Evolutionary conservation across 225 moss, liverwort and hornwort genomes (phyloP).

Genomic region (Sphagnum tenellum): DNA sequence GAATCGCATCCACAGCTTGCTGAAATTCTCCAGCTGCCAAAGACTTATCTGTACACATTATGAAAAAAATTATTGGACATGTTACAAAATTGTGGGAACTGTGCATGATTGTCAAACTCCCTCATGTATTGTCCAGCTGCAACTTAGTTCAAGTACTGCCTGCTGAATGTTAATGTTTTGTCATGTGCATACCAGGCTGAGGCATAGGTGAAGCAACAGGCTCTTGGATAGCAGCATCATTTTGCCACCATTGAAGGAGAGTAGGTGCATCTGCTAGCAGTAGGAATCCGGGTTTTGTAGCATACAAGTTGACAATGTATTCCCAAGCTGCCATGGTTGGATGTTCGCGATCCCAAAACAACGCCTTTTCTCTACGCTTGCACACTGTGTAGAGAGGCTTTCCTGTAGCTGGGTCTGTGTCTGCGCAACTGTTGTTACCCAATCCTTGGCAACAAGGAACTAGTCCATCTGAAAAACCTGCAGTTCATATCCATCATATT

Average conservation of each 20-base stretch:
- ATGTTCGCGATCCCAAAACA: conserved; percentile 33
- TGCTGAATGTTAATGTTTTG: no score
- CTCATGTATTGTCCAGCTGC: no score
- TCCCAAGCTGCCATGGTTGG: conserved; percentile 38
- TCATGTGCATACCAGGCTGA: conserved; percentile 6
- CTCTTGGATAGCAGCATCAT: conserved; percentile 17
- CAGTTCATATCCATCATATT: no score
- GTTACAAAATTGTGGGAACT: no score
- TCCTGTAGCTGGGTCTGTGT: conserved; percentile 7
- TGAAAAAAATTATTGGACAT: neutral
- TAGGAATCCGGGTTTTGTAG: conserved; percentile 8
- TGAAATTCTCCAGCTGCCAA: conserved; percentile 14
- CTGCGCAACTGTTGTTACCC: conserved; percentile 9
- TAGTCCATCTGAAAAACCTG: neutral
- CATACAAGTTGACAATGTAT: conserved; percentile 22
- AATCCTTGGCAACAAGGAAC: conserved; percentile 5
- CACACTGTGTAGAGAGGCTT: conserved; percentile 21
- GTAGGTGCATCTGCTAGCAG: conserved; percentile 25
- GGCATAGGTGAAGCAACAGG: conserved; percentile 21
- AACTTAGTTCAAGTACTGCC: neutral
- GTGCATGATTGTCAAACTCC: no score
- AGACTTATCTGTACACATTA: conserved; percentile 1
- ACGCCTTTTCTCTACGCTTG: conserved; percentile 8
- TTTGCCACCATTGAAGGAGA: conserved; percentile 19
- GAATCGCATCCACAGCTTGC: conserved; percentile 19